Evolutionary conservation across 2,329 filamentous ascomycete species (phyloP), one percentile per base, ranked within the genome.

Genomic region (Epichloe sp.): DNA sequence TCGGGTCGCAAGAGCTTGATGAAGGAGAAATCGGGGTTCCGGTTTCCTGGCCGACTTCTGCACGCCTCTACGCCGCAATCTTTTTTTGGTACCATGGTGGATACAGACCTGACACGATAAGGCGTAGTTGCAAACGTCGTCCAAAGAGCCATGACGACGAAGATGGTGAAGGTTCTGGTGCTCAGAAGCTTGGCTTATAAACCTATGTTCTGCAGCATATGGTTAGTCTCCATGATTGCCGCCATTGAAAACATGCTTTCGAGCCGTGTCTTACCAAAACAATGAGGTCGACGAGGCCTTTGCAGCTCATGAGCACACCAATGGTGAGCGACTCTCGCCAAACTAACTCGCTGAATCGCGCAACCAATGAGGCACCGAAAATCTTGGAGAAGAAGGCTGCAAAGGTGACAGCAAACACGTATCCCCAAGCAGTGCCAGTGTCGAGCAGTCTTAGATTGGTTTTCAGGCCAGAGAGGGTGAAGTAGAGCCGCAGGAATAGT

Each of bases 231-330:
- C 14, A 19, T 11, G 31, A 3, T 41, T 41, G 11, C 2, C 5
- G 40, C 1, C 5, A 23, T 41, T 15, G 34, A 14, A 15, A 15
- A 2, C 10, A 14, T 44, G 19, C 12, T 15, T 15, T 11, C 31
- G 17, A 34, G 40, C 14, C 15, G 17, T 31, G 12, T 42, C 81
- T 69, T 73, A 90, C 87, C 66, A 95, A 66, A n/a, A 96, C 90
- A 64, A 97, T 96, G 49, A 97, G 72, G 65, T 96, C 90, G 0
- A 96, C 90, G 10, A 97, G 74, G 60, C 91, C 91, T 67, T 97
- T 97, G 68, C 91, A 97, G 68, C 88, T 95, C 91, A 97, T 97
- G 60, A 96, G 69, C 15, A 84, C 81, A 14, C 91, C 91, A 57
- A 97, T 93, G 1, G 88, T 81, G 35, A 94, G 79, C 52, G 86